Conservation (phyloP, 768 basidiomycete species). For the Collybia nuda region DNA sequence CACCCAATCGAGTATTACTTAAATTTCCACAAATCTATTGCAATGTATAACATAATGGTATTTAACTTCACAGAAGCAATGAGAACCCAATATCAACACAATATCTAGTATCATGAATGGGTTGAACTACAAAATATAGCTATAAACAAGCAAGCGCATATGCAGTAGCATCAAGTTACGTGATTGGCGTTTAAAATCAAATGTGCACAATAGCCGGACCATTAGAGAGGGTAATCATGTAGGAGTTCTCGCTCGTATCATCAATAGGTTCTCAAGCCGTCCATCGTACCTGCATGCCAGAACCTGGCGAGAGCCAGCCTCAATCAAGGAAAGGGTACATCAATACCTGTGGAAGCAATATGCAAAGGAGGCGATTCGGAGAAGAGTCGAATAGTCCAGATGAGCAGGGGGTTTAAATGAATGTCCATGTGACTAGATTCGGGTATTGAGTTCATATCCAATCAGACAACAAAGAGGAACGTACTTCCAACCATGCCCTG, state of each 20-base stretch:
- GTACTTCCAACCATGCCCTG: constrained; percentile 61
- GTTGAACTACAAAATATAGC: no score
- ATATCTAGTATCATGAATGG: no score
- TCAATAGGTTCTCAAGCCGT: constrained; percentile 14
- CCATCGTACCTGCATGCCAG: constrained; percentile 7
- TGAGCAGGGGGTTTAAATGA: constrained; percentile 26
- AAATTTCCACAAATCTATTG: no score
- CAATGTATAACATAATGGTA: no score
- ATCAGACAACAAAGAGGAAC: constrained; percentile 19
- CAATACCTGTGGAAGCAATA: constrained; percentile 3
- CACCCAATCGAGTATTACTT: no score
- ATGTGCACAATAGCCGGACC: constrained; percentile 14
- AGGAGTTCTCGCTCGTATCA: constrained; percentile 15
- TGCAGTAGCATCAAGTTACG: no score
- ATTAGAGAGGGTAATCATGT: constrained; percentile 13
- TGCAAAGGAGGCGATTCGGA: neutral
- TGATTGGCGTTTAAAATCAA: neutral
- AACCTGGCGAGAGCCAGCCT: constrained; percentile 6
- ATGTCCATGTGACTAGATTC: constrained; percentile 36
- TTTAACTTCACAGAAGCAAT: no score
- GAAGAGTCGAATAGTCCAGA: constrained; percentile 39
- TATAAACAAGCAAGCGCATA: no score
- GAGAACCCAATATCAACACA: no score
- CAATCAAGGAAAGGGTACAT: constrained; percentile 1
- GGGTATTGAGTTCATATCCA: constrained; percentile 2